Evolutionary conservation across 179 eudicot genomes (phyloP), one percentile per base, ranked within the genome.

Genomic region (Silene noctiflora): DNA sequence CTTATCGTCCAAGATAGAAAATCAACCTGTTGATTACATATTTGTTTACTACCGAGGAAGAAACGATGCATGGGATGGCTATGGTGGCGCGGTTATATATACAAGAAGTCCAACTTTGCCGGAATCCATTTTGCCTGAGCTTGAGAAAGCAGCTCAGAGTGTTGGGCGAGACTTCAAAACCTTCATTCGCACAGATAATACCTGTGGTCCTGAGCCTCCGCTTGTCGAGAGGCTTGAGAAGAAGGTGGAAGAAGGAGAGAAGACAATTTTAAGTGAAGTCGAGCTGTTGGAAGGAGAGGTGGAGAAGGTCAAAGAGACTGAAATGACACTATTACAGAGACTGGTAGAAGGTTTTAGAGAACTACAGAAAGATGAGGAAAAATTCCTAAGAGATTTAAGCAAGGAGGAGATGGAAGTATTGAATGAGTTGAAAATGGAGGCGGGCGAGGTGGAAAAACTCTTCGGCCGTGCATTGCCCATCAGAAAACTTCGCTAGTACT

Each of bases 21-120:
- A 89, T 80, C 85, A 87, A 73, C 90, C 91, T 46, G 99, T 93
- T 63, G 99, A 95, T 84, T 95, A 95, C 72, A 22, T 93, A 78
- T 93, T 95, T 53, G 94, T 95, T 7, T 95, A 95, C 81, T 95
- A 95, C 66, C 78, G 89, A 72, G 99, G 99, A 9, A 89, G 88
- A 66, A 95, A 95, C 64, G 99, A 95, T 46, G 99, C 99, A 31
- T 95, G 99, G 99, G 98, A 95, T 81, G 99, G 99, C 25, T 95
- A 95, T 62, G 99, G 99, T 51, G 99, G 99, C 4, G 88, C 99
- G 58, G 84, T 95, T 55, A 51, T 95, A 59, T 95, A 95, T 87
- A 95, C 99, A 12, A 88, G 98, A 84, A 91, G 94, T 79, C 68
- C 90, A 76, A 88, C 86, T 64, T 67, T 95, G 66, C 99, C 99